phyloP scores from a whole-genome alignment of 1,139 yeast species.

The Scheffersomyces cryptocercus region DNA sequence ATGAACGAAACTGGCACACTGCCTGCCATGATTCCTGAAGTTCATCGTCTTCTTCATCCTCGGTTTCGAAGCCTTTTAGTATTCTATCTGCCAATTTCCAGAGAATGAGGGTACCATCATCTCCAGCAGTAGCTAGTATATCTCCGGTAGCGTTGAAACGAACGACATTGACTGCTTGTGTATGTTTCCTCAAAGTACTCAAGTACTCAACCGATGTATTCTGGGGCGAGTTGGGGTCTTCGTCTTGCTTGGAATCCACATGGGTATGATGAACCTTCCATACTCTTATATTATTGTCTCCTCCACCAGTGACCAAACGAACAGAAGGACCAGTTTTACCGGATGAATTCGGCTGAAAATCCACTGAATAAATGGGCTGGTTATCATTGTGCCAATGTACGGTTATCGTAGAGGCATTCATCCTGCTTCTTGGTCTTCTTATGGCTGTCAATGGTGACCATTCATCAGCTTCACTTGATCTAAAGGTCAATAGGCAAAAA shows the following conservation, averaged over 20 bases:
- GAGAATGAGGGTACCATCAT: constrained; percentile 82
- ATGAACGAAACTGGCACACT: constrained; percentile 55
- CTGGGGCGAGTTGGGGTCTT: neutral
- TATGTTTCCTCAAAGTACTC: constrained; percentile 80
- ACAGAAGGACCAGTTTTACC: constrained; percentile 17
- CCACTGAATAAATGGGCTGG: constrained; percentile 81
- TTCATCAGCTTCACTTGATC: too few species aligned
- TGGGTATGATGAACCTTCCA: constrained; percentile 39
- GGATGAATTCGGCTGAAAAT: constrained; percentile 60
- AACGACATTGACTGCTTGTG: constrained; percentile 92
- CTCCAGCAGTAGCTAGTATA: constrained; percentile 85
- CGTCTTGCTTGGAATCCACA: constrained; percentile 3
- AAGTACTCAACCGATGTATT: constrained; percentile 56
- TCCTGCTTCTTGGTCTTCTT: constrained; percentile 11
- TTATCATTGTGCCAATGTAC: constrained; percentile 83
- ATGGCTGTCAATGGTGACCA: too few species aligned
- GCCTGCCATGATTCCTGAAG: constrained; percentile 73
- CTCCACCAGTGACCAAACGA: constrained; percentile 88
- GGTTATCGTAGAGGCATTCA: constrained; percentile 64
- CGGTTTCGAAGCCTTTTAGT: constrained; percentile 57
- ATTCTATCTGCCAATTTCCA: constrained; percentile 67
- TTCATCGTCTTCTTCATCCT: constrained; percentile 49
- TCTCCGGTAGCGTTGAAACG: constrained; percentile 72
- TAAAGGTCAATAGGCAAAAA: too few species aligned
- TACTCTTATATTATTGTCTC: constrained; percentile 83